Evolutionary conservation across 2,329 filamentous ascomycete species (phyloP), one percentile per base, ranked within the genome.

Genomic region (Fusarium udum): DNA sequence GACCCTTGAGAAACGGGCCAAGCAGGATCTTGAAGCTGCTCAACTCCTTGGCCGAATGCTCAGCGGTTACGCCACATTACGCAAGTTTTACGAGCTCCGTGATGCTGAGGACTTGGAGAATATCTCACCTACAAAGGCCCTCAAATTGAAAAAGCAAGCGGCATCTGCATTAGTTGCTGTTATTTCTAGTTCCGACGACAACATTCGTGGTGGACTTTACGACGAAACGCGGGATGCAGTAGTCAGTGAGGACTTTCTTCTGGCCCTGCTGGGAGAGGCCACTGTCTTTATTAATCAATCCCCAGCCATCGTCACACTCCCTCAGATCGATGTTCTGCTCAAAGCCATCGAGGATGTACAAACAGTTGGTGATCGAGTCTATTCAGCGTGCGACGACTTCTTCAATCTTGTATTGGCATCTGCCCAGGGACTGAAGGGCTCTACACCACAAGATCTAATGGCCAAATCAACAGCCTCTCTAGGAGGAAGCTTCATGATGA

Each of bases 21-120:
- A 88, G 32, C 88, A 92, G 60, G 95, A 98, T 77, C 84, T 92
- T 37, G 92, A 95, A 79, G 95, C 94, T 13, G 95, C 95, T 14
- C 89, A 93, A 75, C 88, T 97, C 16, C 87, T 98, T 7, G 93
- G 95, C 52, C 93, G 92, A 69, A 92, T 95, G 83, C 90, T 98
- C 15, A 96, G 93, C 80, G 95, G 95, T 28, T 98, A 98, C 78
- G 95, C 95, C 28, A 97, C 95, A 1, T 86, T 98, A 26, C 92
- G 95, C 40, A 92, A 92, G 75, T 98, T 95, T 84, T 98, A 97
- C 82, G 92, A 95, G 71, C 88, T 95, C n/a, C 90, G 95, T 55
- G 95, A 98, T 78, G 71, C 78, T 18, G 74, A 76, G 45, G 76
- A 77, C 15, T 56, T 78, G n/a, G 76, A 79, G 36, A 77, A 75